These are phyloP conservation scores for Stenocarpella maydis DNA, from an alignment of 2,329 filamentous ascomycete species.

Conservation along the genomic window DNA sequence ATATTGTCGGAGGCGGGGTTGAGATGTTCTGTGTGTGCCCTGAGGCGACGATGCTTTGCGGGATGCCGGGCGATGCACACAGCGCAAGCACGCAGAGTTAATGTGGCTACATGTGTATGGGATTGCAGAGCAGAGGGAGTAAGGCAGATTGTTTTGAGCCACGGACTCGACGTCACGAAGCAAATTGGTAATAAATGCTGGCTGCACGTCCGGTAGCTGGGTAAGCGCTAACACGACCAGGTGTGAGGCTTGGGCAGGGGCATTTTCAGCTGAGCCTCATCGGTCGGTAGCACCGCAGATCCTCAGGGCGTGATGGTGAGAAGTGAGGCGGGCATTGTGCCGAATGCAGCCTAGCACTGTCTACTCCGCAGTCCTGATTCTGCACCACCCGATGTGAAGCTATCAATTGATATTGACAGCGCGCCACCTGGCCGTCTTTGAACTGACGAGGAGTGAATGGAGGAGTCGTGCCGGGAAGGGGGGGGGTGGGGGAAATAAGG, in stretches of 20 bases:
- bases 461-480: background rate
- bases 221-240: constrained; percentile 32
- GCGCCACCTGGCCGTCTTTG: background rate
- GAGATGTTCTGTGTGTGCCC: background rate
- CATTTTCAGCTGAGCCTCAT: constrained; percentile 35
- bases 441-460: no score
- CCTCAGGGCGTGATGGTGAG: background rate
- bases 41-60: background rate
- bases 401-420: background rate
- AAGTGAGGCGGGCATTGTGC: constrained; percentile 10
- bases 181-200: constrained; percentile 5
- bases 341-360: background rate
- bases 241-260: constrained; percentile 33
- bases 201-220: constrained; percentile 31
- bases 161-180: constrained; percentile 25
- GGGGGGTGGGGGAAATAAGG: background rate
- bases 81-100: background rate
- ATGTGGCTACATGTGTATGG: background rate
- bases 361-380: background rate
- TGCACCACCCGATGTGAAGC: background rate
- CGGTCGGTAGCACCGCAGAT: constrained; percentile 26
- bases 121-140: background rate
- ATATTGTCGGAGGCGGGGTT: background rate
- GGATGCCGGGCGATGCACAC: background rate
- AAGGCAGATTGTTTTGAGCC: background rate